Percentiles rank a stretch among this genome's conserved stretches.
These are phyloP conservation scores for Pseudisothecium myosuroides DNA, from an alignment of 225 moss, liverwort and hornwort genomes.

Conservation along the genomic window DNA sequence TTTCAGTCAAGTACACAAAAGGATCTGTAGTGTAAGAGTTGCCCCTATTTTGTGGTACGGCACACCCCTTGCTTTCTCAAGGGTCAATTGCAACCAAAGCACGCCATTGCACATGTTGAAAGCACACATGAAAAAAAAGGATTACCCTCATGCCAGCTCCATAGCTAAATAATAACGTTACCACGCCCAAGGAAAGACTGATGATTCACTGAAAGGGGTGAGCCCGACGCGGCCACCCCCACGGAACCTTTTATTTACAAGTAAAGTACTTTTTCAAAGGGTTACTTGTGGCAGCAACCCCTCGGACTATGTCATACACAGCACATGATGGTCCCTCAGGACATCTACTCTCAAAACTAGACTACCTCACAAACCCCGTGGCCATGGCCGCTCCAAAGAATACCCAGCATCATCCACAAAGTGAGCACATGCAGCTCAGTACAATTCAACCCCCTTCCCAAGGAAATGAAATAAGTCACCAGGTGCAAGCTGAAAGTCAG, in stretches of 20 bases:
- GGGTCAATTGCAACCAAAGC: no score
- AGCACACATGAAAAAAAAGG: background rate
- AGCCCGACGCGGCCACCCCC: background rate
- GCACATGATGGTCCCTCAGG: background rate
- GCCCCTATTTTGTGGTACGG: accelerated
- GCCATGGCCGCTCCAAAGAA: no score
- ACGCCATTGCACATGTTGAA: background rate
- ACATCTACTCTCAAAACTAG: background rate
- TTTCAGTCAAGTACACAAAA: background rate
- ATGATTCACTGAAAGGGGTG: no score
- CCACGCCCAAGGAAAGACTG: no score
- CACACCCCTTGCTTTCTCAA: background rate
- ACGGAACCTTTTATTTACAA: conserved; percentile 9
- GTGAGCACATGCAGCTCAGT: no score
- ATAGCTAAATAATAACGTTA: background rate
- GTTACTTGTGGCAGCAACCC: background rate
- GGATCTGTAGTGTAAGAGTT: accelerated
- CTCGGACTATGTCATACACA: background rate
- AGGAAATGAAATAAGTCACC: background rate
- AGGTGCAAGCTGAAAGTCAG: background rate
- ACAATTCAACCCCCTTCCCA: background rate
- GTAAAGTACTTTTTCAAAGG: background rate
- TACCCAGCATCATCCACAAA: no score
- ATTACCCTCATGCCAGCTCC: background rate
- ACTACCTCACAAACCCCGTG: background rate